phyloP scores from a whole-genome alignment of 192 early-diverging fungal species.

The Kickxella alabastrina region DNA sequence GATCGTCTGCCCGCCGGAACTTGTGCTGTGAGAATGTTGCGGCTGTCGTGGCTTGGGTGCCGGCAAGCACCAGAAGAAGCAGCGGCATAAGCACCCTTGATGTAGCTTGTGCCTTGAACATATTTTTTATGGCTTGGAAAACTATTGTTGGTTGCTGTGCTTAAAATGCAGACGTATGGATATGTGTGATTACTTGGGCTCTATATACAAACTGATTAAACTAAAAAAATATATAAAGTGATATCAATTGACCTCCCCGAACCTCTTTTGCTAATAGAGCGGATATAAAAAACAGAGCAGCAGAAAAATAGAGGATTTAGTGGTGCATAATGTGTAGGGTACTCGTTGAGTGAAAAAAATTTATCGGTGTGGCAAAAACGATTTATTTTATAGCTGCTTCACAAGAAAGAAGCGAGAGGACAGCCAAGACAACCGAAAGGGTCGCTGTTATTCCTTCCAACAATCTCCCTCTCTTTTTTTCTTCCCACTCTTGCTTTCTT shows the following conservation, averaged over 20 bases:
- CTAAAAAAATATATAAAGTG: too few relatives aligned
- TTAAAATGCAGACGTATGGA: too few relatives aligned
- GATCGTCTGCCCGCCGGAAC: not conserved
- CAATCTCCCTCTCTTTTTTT: too few relatives aligned
- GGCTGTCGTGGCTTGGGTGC: not conserved
- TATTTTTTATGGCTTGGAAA: not conserved
- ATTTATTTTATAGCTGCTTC: too few relatives aligned
- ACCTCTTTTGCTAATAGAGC: too few relatives aligned
- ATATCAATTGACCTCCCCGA: too few relatives aligned
- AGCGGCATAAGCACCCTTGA: not conserved
- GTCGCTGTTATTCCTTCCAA: not conserved
- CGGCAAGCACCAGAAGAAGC: not conserved
- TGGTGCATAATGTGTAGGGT: slow-evolving; percentile 9
- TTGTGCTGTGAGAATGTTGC: not conserved
- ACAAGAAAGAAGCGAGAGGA: not conserved
- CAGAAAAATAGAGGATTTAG: not conserved
- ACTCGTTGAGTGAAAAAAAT: not conserved
- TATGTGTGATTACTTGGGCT: too few relatives aligned
- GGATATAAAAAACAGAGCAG: too few relatives aligned
- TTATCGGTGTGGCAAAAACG: too few relatives aligned
- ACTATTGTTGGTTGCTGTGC: too few relatives aligned
- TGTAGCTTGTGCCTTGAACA: not conserved
- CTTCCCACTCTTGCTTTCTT: too few relatives aligned
- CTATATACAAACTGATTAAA: too few relatives aligned
- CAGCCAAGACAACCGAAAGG: not conserved